Percentiles rank a stretch among this genome's conserved stretches.
Conservation (phyloP, 257 asterid genomes). For the Lantana camara region DNA sequence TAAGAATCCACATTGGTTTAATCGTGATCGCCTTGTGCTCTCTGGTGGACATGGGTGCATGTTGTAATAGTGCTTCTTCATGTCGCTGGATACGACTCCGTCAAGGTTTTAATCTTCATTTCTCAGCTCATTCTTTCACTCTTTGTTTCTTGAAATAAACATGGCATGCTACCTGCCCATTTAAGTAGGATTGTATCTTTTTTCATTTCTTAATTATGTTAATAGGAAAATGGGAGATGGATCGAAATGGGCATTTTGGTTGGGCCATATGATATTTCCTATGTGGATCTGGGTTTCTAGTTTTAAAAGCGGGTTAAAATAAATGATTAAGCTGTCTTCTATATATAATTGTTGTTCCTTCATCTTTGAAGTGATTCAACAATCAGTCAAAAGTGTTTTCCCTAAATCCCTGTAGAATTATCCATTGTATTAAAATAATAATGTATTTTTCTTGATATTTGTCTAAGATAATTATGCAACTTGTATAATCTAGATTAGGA, state of each 20-base stretch:
- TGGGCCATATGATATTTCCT: background rate
- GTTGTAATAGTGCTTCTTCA: slow-evolving; percentile 97
- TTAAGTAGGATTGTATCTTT: background rate
- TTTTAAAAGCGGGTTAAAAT: too few relatives aligned
- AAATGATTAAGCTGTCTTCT: too few relatives aligned
- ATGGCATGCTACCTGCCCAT: slow-evolving; percentile 6
- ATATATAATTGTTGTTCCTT: too few relatives aligned
- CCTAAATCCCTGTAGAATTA: too few relatives aligned
- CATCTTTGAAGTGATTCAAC: slow-evolving; percentile 2
- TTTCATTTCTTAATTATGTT: too few relatives aligned
- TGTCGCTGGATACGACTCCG: slow-evolving; percentile 82
- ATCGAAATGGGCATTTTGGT: slow-evolving; percentile 5
- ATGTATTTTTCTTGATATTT: too few relatives aligned
- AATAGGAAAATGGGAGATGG: slow-evolving; percentile 7
- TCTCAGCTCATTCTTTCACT: background rate
- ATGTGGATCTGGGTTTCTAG: slow-evolving; percentile 29
- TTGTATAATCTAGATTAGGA: too few relatives aligned
- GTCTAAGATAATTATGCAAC: too few relatives aligned
- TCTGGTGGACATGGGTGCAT: slow-evolving; percentile 98
- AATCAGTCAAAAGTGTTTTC: background rate
- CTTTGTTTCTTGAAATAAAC: slow-evolving; percentile 8
- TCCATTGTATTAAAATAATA: too few relatives aligned
- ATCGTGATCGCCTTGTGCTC: slow-evolving; percentile 87
- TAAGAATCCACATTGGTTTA: slow-evolving; percentile 93
- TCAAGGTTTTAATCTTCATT: slow-evolving; percentile 47